Conservation (phyloP, 164 flowering plant species). For the Vitis cinerea region DNA sequence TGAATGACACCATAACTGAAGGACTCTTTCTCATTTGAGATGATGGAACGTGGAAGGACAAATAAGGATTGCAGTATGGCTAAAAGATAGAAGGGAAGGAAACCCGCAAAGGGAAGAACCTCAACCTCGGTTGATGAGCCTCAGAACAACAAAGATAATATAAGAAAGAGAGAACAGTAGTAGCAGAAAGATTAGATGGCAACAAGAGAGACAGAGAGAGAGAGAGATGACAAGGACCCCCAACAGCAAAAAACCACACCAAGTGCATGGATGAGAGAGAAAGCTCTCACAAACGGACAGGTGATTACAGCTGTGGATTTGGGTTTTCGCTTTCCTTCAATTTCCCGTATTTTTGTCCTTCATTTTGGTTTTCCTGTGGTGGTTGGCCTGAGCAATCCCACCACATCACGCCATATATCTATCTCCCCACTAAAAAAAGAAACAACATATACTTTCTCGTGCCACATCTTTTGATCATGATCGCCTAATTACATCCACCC, state of each 20-base stretch:
- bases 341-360: not conserved
- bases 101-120: slow-evolving; percentile 10
- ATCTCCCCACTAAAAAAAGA: not conserved
- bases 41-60: slow-evolving; percentile 31
- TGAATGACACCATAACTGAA: slow-evolving; percentile 2
- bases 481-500: not conserved
- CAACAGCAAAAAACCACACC: slow-evolving; percentile 6
- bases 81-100: slow-evolving; percentile 4
- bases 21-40: slow-evolving; percentile 11
- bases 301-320: slow-evolving; percentile 18
- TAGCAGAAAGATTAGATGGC: not conserved
- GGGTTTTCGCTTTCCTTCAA: slow-evolving; percentile 16
- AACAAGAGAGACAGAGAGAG: not conserved
- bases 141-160: not conserved
- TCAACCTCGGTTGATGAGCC: slow-evolving; percentile 23
- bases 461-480: not conserved
- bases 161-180: slow-evolving; percentile 12
- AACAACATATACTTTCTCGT: no score
- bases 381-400: slow-evolving; percentile 24
- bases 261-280: not conserved
- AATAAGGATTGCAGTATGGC: slow-evolving; percentile 16
- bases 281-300: slow-evolving; percentile 14
- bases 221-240: slow-evolving; percentile 2
- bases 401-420: slow-evolving; percentile 30
- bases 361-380: slow-evolving; percentile 25